phyloP scores from a whole-genome alignment of 2,329 filamentous ascomycete genomes.

The Cytospora paraplurivora region DNA sequence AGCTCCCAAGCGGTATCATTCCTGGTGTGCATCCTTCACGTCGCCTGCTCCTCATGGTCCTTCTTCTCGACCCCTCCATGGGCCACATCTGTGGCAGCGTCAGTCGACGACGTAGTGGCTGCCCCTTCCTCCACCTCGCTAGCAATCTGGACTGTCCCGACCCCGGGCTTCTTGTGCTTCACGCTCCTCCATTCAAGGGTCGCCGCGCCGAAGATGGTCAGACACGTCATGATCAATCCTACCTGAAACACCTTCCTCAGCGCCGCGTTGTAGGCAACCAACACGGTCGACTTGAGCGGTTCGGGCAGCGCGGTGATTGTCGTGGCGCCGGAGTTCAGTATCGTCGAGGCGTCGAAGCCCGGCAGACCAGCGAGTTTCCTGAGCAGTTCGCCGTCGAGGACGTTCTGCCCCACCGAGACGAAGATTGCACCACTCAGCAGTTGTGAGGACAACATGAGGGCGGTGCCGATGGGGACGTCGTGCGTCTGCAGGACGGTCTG shows the following conservation, averaged over 20 bases:
- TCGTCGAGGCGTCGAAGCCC: conserved; percentile 31
- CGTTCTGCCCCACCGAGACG: conserved; percentile 48
- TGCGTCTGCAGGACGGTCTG: conserved; percentile 46
- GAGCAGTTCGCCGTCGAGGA: conserved; percentile 46
- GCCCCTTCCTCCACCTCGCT: conserved; percentile 3
- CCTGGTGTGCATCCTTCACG: too few relatives aligned
- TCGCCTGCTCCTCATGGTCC: background rate
- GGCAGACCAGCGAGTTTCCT: conserved; percentile 37
- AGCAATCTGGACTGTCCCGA: conserved; percentile 27
- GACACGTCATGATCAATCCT: conserved; percentile 53
- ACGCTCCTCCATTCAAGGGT: conserved; percentile 62
- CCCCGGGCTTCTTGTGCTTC: conserved; percentile 37
- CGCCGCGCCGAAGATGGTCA: conserved; percentile 56
- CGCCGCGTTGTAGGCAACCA: conserved; percentile 61
- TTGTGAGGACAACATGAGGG: conserved; percentile 49
- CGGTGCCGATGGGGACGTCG: conserved; percentile 47
- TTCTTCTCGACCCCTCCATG: background rate
- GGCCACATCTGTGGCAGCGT: background rate
- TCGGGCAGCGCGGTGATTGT: conserved; percentile 32
- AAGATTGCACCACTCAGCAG: conserved; percentile 50
- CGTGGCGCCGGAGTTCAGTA: conserved; percentile 32
- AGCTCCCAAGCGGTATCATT: background rate
- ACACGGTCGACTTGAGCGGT: conserved; percentile 27
- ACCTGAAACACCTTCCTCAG: conserved; percentile 63
- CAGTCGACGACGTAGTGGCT: background rate